A percentile compares a stretch with the other conserved stretches of the same genome.
Evolutionary conservation across 805 yeast genomes (phyloP).

Genomic region (Kuraishia cidri): DNA sequence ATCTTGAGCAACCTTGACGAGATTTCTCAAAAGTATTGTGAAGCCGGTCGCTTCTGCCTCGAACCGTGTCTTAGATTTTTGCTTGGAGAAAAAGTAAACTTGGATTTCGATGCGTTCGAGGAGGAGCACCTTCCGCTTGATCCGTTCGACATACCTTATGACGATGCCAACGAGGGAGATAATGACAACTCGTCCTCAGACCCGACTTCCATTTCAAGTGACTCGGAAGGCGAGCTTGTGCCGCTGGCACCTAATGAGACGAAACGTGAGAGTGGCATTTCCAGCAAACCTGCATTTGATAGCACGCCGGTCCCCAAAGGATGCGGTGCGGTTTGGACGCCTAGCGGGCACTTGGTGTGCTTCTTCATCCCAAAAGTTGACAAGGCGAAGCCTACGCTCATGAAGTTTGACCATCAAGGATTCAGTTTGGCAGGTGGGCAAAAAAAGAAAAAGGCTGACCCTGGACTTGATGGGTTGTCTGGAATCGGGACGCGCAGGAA

Average conservation of each 20-base stretch:
- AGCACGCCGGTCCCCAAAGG: constrained; percentile 89
- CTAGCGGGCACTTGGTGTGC: constrained; percentile 70
- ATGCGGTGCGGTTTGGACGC: constrained; percentile 88
- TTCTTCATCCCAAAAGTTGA: constrained; percentile 60
- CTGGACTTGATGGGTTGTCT: constrained; percentile 8
- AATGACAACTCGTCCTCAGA: constrained; percentile 10
- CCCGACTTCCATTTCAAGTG: constrained; percentile 28
- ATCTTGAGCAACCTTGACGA: constrained; percentile 42
- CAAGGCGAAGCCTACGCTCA: constrained; percentile 28
- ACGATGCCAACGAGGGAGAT: constrained; percentile 16
- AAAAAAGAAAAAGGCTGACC: constrained; percentile 14
- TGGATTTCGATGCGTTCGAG: constrained; percentile 24
- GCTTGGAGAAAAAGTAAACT: constrained; percentile 68
- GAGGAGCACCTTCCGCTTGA: constrained; percentile 16
- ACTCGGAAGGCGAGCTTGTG: constrained; percentile 16
- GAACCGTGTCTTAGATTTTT: constrained; percentile 73
- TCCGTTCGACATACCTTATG: constrained; percentile 19
- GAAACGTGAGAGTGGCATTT: constrained; percentile 1
- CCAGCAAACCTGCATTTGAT: constrained; percentile 36
- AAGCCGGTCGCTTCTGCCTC: constrained; percentile 56
- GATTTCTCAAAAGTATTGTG: constrained; percentile 48
- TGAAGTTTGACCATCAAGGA: constrained; percentile 47
- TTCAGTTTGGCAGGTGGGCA: constrained; percentile 28
- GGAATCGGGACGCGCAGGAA: too few species aligned
- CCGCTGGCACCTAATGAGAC: constrained; percentile 8